A percentile compares a stretch with the other conserved stretches of the same genome.
Evolutionary conservation across 2,329 filamentous ascomycete species (phyloP).

Genomic region (Lasiodiplodia hormozganensis): DNA sequence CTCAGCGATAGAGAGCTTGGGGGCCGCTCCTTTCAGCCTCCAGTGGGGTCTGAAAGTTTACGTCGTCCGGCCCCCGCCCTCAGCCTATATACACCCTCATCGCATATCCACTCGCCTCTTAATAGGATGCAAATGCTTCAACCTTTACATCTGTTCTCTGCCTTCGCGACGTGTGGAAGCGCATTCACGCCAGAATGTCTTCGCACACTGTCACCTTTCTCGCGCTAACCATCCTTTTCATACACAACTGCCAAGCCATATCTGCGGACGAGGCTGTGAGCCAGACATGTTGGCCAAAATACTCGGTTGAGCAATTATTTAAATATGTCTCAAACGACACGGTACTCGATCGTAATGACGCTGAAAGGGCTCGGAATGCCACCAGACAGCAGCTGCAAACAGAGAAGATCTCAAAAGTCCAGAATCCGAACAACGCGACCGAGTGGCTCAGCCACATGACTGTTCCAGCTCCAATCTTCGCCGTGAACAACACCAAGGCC

Average conservation of each 20-base stretch:
- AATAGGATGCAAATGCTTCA: background rate
- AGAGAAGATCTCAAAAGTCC: background rate
- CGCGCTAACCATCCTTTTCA: background rate
- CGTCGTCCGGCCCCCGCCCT: background rate
- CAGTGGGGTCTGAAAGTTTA: background rate
- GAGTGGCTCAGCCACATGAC: background rate
- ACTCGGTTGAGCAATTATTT: background rate
- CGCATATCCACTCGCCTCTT: background rate
- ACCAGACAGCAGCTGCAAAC: background rate
- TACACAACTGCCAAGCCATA: background rate
- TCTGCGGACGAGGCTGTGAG: background rate
- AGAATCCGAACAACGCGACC: background rate
- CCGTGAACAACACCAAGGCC: background rate
- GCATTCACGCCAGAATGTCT: background rate
- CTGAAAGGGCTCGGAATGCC: background rate
- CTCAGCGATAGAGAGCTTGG: background rate
- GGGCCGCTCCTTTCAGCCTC: slow-evolving; percentile 4
- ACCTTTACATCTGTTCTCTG: background rate
- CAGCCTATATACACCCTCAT: background rate
- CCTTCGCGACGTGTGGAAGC: background rate
- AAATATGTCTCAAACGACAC: background rate
- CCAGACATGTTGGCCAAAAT: background rate
- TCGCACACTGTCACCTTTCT: background rate
- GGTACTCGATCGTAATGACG: background rate
- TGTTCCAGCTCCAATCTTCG: background rate